Conservation (phyloP, 257 asterid genomes). For the Solanum appendiculatum region DNA sequence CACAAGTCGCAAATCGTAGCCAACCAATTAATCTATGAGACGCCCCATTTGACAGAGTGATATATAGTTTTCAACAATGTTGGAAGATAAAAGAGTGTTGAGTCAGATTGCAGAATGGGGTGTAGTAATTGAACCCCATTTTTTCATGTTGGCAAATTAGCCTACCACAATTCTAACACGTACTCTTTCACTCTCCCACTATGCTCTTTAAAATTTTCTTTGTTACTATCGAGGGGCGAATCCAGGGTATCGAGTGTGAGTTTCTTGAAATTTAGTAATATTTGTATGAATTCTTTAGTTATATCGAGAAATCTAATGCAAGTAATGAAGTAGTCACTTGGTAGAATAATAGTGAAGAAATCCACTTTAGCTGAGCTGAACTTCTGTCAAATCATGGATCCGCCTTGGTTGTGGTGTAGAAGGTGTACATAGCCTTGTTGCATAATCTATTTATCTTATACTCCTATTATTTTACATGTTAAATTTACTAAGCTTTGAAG, state of each 20-base stretch:
- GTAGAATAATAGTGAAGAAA: no score
- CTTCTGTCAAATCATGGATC: no score
- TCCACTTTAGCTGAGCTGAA: no score
- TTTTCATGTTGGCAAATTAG: constrained; percentile 6
- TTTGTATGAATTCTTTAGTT: not conserved
- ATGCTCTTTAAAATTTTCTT: no score
- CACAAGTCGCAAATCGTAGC: not conserved
- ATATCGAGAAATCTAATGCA: no score
- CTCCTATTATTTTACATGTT: no score
- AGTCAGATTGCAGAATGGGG: constrained; percentile 4
- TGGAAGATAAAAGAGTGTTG: not conserved
- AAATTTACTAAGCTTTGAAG: no score
- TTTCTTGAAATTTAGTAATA: not conserved
- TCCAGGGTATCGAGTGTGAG: not conserved
- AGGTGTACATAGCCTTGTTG: no score
- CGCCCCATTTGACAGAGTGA: not conserved
- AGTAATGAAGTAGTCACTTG: no score
- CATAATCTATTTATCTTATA: no score
- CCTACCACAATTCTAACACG: not conserved
- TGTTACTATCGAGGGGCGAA: not conserved
- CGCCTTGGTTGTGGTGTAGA: no score
- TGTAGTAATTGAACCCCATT: not conserved
- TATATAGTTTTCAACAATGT: not conserved
- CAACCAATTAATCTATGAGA: not conserved
- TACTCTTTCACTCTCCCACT: no score